Evolutionary conservation across 768 basidiomycete genomes (phyloP), one percentile per base, ranked within the genome.

Genomic region (Amyloporia xantha): DNA sequence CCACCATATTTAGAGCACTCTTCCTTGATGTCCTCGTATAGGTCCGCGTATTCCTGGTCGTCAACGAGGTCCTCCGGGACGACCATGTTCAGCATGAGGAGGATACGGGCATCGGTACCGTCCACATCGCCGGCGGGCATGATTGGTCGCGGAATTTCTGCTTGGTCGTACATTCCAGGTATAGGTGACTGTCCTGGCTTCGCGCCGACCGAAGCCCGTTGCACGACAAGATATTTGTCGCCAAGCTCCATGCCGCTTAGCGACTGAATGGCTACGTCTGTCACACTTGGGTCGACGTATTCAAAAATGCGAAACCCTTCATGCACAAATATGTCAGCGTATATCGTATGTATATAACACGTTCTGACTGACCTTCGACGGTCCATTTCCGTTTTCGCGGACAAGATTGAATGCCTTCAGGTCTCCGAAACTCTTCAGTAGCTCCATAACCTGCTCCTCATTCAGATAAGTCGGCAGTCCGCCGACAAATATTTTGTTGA

Each of bases 221-320:
- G 96, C 27, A 99, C 95, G 50, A 97, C 92, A 39, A 99, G 78
- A 63, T 82, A 90, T 6, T 92, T 84, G 66, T 98, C 96, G 41
- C 95, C 96, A 12, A 98, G 81, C 62, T 96, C 89, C 92, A 99
- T 98, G 53, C 92, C 91, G 67, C 95, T 93, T 49, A 99, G 77
- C 59, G 91, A 90, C 65, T 91, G 87, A 59, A 95, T 96, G 41
- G 96, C 96, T 58, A 96, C 81, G 57, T 98, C 96, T 51, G 96
- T 99, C 49, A 93, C 84, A 43, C 65, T 67, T 13, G 81, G 70
- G 62, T 99, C 96, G 53, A 89, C 84, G 67, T 98, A 99, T 76
- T 99, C 96, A 71, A 93, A 95, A 76, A 99, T 98, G 2, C 96
- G 96, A 67, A 96, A 99, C 96, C 96, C 95, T 97, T 59, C 3